These are phyloP conservation scores for Nematodospora valgi DNA, from an alignment of 805 yeast species.

Conservation along the genomic window DNA sequence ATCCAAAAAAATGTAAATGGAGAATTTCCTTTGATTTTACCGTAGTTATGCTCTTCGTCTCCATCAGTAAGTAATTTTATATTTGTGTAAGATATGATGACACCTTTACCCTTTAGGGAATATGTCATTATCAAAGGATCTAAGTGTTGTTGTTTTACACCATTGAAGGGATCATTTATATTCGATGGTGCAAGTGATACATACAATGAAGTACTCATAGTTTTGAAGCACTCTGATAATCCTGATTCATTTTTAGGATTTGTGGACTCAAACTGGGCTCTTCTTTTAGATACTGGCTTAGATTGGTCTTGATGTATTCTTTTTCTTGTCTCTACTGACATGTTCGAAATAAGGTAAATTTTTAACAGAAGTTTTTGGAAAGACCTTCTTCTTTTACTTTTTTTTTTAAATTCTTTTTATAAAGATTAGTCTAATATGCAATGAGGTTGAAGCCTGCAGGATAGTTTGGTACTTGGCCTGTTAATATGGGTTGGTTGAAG, in stretches of 20 bases:
- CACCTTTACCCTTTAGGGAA: constrained; percentile 70
- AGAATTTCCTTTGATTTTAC: constrained; percentile 65
- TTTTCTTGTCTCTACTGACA: constrained; percentile 6
- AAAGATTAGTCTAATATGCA: too few relatives aligned
- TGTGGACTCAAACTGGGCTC: too few relatives aligned
- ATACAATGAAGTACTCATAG: constrained; percentile 59
- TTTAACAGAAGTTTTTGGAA: too few relatives aligned
- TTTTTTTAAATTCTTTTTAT: too few relatives aligned
- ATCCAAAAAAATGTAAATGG: constrained; percentile 92
- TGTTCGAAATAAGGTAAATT: too few relatives aligned
- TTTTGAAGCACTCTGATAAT: constrained; percentile 66
- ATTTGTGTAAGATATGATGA: constrained; percentile 76
- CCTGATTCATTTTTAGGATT: constrained; percentile 41
- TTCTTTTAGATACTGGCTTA: constrained; percentile 29
- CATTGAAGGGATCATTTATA: constrained; percentile 64
- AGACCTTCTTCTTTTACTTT: too few relatives aligned
- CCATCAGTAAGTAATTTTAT: constrained; percentile 47
- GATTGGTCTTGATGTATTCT: not conserved
- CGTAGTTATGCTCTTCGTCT: constrained; percentile 30
- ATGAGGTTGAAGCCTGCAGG: too few relatives aligned
- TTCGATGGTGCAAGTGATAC: constrained; percentile 87
- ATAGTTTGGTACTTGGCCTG: too few relatives aligned
- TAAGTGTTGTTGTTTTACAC: constrained; percentile 82
- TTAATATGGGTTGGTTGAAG: too few relatives aligned
- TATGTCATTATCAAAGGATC: constrained; percentile 88